These are phyloP conservation scores for Somion occarium DNA, from an alignment of 1,284 basidiomycete species.

Conservation along the genomic window DNA sequence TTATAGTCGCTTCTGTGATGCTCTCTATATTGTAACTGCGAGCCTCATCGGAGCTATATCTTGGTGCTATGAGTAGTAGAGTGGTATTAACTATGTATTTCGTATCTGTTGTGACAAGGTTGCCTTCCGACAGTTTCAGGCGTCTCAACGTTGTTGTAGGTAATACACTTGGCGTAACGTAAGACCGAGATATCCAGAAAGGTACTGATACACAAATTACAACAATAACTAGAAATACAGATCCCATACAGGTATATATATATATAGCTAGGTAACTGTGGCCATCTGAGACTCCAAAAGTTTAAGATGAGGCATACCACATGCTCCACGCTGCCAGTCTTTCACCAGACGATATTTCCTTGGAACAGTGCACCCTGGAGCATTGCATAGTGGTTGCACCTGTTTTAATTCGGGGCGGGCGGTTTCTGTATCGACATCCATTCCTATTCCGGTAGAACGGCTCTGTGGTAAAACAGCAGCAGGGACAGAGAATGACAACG, in stretches of 20 bases:
- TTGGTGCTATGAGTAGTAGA: no score
- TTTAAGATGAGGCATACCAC: slow-evolving; percentile 53
- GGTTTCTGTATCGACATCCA: neutral
- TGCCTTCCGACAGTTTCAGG: no score
- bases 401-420: slow-evolving; percentile 13
- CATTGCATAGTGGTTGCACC: slow-evolving; percentile 32
- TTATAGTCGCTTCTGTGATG: neutral
- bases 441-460: neutral
- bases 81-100: no score
- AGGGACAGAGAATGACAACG: slow-evolving; percentile 52
- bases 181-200: no score
- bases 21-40: neutral
- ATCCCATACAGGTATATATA: neutral
- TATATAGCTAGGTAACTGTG: neutral
- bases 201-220: neutral
- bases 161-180: no score
- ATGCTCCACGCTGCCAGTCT: slow-evolving; percentile 47
- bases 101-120: no score
- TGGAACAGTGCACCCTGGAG: slow-evolving; percentile 38
- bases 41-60: no score
- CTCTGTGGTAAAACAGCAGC: slow-evolving; percentile 25
- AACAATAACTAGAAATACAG: neutral
- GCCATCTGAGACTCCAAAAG: slow-evolving; percentile 34
- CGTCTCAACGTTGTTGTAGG: no score
- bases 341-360: slow-evolving; percentile 51